Evolutionary conservation across 371 early-diverging fungal species (phyloP).

Genomic region (Chytridiales sp.): DNA sequence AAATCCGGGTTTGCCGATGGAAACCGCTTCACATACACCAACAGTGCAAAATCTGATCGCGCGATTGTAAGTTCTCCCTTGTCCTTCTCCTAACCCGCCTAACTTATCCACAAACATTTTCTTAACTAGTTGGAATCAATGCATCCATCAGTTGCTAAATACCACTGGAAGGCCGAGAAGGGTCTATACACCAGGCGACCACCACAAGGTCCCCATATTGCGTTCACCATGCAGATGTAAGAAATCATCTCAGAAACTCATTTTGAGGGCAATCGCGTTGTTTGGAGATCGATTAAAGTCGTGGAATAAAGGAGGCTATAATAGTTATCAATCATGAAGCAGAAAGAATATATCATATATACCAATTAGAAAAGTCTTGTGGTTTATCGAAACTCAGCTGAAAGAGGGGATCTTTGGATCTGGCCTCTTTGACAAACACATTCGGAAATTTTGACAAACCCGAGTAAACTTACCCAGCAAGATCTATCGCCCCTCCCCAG

Average conservation of each 20-base stretch:
- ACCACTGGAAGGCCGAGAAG: constrained; percentile 21
- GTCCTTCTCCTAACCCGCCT: too few species aligned
- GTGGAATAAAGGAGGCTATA: background rate
- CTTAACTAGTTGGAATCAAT: constrained; percentile 14
- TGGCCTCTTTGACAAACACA: too few species aligned
- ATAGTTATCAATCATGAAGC: background rate
- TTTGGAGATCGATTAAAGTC: background rate
- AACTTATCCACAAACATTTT: too few species aligned
- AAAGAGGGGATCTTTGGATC: too few species aligned
- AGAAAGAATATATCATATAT: too few species aligned
- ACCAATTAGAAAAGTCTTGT: too few species aligned
- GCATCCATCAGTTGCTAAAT: constrained; percentile 30
- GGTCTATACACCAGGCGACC: constrained; percentile 26
- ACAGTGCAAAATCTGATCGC: background rate
- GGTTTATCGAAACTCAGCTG: too few species aligned
- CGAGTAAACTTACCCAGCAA: too few species aligned
- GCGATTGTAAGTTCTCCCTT: constrained; percentile 4
- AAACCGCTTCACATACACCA: constrained; percentile 13
- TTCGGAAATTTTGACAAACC: constrained; percentile 1
- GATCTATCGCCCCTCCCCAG: too few species aligned
- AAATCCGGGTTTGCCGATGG: constrained; percentile 28
- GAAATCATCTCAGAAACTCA: too few species aligned
- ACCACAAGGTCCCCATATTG: too few species aligned
- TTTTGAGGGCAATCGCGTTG: background rate
- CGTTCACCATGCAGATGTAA: too few species aligned